These are phyloP conservation scores for Cladosporium velox DNA, from an alignment of 2,329 filamentous ascomycete species.

Conservation along the genomic window DNA sequence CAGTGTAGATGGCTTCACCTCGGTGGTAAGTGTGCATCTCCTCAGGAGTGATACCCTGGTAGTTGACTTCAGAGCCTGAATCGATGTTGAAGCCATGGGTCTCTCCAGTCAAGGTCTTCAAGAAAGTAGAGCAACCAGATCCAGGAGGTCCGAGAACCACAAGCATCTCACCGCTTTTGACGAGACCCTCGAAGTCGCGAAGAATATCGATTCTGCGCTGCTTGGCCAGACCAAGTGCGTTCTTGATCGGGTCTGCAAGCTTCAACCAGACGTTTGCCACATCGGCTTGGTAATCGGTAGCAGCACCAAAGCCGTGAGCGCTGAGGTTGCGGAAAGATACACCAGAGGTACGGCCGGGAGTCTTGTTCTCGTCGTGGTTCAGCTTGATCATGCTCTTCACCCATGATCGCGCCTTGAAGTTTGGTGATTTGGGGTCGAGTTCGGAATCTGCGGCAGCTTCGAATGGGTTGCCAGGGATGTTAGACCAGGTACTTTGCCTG, in stretches of 20 bases:
- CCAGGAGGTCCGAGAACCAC: slow-evolving; percentile 71
- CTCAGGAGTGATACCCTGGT: slow-evolving; percentile 71
- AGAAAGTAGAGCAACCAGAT: slow-evolving; percentile 75
- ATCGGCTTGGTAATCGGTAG: slow-evolving; percentile 55
- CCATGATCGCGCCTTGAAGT: slow-evolving; percentile 53
- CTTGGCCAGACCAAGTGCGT: slow-evolving; percentile 34
- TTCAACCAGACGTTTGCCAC: slow-evolving; percentile 52
- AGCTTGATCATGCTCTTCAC: slow-evolving; percentile 53
- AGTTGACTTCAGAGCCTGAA: slow-evolving; percentile 73
- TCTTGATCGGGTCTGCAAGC: slow-evolving; percentile 41
- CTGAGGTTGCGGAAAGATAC: slow-evolving; percentile 50
- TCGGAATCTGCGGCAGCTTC: slow-evolving; percentile 44
- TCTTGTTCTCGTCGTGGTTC: slow-evolving; percentile 45
- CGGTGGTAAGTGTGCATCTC: slow-evolving; percentile 78
- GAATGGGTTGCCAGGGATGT: slow-evolving; percentile 43
- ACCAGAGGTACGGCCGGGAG: slow-evolving; percentile 48
- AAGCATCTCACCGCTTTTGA: slow-evolving; percentile 72
- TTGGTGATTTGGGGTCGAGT: slow-evolving; percentile 48
- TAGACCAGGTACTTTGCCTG: slow-evolving; percentile 41
- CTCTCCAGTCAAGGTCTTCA: slow-evolving; percentile 83
- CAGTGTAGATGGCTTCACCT: slow-evolving; percentile 84
- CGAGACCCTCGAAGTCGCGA: slow-evolving; percentile 66
- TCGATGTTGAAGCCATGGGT: slow-evolving; percentile 77
- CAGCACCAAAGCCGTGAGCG: slow-evolving; percentile 52
- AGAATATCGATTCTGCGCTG: slow-evolving; percentile 59